Conservation (phyloP, 805 yeast genomes). For the Cyberlindnera suaveolens region DNA sequence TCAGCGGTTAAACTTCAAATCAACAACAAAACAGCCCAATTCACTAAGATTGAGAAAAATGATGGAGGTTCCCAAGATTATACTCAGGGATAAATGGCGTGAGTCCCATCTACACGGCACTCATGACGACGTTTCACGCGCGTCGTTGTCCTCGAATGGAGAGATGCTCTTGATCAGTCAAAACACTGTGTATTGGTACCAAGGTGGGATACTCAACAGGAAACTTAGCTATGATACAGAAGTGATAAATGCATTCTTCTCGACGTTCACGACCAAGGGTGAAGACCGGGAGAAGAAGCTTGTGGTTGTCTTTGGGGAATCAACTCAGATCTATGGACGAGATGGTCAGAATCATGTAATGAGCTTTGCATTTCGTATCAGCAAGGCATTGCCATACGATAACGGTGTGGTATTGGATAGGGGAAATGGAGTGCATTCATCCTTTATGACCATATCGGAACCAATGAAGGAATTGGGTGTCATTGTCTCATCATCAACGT, state of each 20-base stretch:
- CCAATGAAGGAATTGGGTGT: slow-evolving; percentile 71
- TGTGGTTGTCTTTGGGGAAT: slow-evolving; percentile 54
- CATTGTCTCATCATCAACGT: slow-evolving; percentile 63
- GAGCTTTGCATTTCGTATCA: slow-evolving; percentile 64
- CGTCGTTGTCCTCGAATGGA: slow-evolving; percentile 6
- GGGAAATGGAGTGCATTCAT: slow-evolving; percentile 18
- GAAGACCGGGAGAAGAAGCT: slow-evolving; percentile 31
- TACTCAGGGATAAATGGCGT: slow-evolving; percentile 6
- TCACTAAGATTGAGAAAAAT: too few species aligned
- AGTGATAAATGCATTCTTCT: slow-evolving; percentile 55
- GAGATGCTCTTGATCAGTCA: slow-evolving; percentile 14
- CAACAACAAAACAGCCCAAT: too few species aligned
- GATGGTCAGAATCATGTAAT: slow-evolving; percentile 55
- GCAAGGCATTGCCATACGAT: slow-evolving; percentile 55
- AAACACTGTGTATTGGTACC: slow-evolving; percentile 31
- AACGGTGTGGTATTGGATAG: slow-evolving; percentile 64
- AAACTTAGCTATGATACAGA: slow-evolving; percentile 44
- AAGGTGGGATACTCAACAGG: slow-evolving; percentile 43
- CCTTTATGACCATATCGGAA: slow-evolving; percentile 63
- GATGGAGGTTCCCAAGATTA: not conserved
- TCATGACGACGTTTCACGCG: slow-evolving; percentile 1
- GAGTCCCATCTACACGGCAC: slow-evolving; percentile 6
- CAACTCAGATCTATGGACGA: slow-evolving; percentile 54
- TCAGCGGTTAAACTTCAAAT: too few species aligned
- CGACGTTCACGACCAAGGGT: slow-evolving; percentile 33